A percentile compares a stretch with the other conserved stretches of the same genome.
These are phyloP conservation scores for Fusarium neocosmosporiellum DNA, from an alignment of 2,329 filamentous ascomycete genomes.

Conservation along the genomic window DNA sequence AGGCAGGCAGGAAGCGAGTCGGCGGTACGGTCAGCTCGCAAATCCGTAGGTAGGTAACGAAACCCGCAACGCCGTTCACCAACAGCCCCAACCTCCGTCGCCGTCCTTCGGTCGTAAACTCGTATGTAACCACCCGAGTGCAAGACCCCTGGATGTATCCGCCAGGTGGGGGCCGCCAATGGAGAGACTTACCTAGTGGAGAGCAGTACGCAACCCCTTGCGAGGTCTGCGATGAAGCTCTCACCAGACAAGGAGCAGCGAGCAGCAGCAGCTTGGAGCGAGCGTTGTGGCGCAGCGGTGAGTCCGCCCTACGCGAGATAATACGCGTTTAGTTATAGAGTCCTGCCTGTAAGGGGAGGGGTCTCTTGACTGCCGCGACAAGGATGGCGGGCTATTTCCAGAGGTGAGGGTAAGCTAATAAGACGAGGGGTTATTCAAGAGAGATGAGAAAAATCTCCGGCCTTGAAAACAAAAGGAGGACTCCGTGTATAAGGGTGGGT, in stretches of 20 bases:
- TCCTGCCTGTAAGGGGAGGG: slow-evolving; percentile 2
- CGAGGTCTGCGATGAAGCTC: slow-evolving; percentile 23
- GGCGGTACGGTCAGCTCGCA: slow-evolving; percentile 12
- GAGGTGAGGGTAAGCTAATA: background rate
- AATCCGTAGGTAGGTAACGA: background rate
- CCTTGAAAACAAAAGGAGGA: background rate
- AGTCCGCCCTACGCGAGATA: background rate
- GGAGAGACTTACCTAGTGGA: slow-evolving; percentile 4
- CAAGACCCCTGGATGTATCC: slow-evolving; percentile 29
- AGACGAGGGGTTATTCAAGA: background rate
- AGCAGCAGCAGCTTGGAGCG: background rate
- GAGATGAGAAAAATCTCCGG: background rate
- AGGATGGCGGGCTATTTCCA: background rate
- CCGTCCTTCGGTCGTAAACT: slow-evolving; percentile 21
- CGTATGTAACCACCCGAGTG: slow-evolving; percentile 31
- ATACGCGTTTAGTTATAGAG: background rate
- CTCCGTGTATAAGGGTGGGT: background rate
- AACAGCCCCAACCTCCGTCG: background rate
- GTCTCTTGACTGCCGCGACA: background rate
- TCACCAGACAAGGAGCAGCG: slow-evolving; percentile 16
- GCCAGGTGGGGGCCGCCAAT: slow-evolving; percentile 29
- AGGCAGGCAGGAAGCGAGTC: background rate
- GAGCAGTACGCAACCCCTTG: slow-evolving; percentile 14
- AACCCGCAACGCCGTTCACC: slow-evolving; percentile 13
- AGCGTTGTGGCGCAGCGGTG: slow-evolving; percentile 16